Evolutionary conservation across 73 alveolate species (phyloP).

Genomic region (Paramecium sexaurelia): DNA sequence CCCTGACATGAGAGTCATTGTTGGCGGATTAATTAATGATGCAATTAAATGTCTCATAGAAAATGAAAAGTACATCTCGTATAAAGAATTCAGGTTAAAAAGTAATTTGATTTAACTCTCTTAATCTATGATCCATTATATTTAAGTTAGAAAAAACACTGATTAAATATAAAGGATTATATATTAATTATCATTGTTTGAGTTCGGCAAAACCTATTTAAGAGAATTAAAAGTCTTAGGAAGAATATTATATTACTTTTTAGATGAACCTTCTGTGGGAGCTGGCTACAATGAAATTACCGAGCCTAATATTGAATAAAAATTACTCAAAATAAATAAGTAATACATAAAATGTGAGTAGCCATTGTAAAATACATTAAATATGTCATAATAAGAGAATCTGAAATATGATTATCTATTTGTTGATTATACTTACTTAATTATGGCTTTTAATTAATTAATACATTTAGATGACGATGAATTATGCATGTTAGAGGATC

Average conservation of each 20-base stretch:
- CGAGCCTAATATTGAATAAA: not conserved
- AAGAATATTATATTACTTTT: constrained; percentile 30
- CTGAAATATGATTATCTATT: not conserved
- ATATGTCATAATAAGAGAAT: not conserved
- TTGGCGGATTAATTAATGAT: not conserved
- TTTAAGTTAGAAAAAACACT: not conserved
- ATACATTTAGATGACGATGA: constrained; percentile 40
- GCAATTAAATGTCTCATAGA: not conserved
- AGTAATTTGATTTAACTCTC: constrained; percentile 4
- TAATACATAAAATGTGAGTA: not conserved
- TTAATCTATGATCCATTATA: not conserved
- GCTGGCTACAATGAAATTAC: constrained; percentile 19
- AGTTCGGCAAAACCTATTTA: not conserved
- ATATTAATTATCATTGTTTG: constrained; percentile 7
- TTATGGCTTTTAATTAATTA: not conserved
- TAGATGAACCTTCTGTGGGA: constrained; percentile 55
- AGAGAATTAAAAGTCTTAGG: constrained; percentile 48
- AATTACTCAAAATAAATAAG: not conserved
- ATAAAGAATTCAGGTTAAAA: not conserved
- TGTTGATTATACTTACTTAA: not conserved
- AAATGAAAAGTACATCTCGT: not conserved
- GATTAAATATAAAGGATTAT: constrained; percentile 54
- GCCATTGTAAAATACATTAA: not conserved
- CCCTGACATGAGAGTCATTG: not conserved
- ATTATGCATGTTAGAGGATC: constrained; percentile 26